Percentiles rank a stretch among this genome's conserved stretches.
phyloP scores from a whole-genome alignment of 2,329 filamentous ascomycete genomes.

The Emergomyces pasteurianus region DNA sequence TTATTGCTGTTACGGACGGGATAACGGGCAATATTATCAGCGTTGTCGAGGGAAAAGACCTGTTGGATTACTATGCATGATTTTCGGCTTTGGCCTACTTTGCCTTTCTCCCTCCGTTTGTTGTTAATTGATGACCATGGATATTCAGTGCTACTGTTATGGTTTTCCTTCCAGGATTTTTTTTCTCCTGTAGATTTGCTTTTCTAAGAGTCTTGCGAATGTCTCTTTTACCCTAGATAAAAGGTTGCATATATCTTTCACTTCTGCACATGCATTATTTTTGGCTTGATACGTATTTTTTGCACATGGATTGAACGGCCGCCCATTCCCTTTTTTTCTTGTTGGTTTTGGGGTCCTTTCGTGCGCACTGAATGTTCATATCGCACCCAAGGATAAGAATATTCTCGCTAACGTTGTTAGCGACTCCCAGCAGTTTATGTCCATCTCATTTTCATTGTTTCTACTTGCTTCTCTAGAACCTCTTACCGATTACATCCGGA shows the following conservation, averaged over 20 bases:
- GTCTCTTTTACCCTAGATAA: background rate
- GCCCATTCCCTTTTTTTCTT: background rate
- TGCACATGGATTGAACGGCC: background rate
- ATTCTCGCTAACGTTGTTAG: background rate
- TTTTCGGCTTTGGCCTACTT: background rate
- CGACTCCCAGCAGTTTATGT: background rate
- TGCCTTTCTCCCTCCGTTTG: background rate
- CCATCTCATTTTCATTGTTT: background rate
- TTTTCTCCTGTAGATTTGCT: background rate
- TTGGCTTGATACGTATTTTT: background rate
- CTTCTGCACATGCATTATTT: background rate
- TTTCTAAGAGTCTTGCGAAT: background rate
- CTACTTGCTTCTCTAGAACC: background rate
- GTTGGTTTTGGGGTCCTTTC: background rate
- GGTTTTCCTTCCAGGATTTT: background rate
- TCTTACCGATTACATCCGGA: background rate
- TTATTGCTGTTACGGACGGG: constrained; percentile 6
- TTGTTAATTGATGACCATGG: background rate
- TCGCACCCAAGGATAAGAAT: background rate
- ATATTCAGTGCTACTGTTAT: too few relatives aligned
- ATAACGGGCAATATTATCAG: constrained; percentile 3
- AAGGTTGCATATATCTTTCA: background rate
- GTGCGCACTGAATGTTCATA: background rate
- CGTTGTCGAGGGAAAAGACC: constrained; percentile 9
- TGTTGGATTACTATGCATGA: constrained; percentile 6